Evolutionary conservation across 202 grass and related monocot genomes (phyloP), one percentile per base, ranked within the genome.

Genomic region (Tripidium arundinaceum): DNA sequence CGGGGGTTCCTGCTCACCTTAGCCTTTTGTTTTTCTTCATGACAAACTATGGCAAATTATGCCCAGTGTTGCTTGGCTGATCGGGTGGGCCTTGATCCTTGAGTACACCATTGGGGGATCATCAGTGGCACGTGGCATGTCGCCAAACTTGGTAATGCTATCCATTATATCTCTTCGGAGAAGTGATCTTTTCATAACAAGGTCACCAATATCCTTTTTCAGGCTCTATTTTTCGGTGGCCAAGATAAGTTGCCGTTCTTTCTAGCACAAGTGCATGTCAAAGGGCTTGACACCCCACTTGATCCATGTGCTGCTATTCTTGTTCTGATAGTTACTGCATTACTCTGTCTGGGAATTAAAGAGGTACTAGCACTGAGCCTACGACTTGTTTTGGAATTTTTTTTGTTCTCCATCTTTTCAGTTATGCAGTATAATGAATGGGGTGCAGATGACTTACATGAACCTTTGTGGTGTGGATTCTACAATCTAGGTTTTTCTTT

Each of bases 181-280:
- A 71, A 59, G 26, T 57, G 50, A 64, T 25, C 29, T 47, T 68
- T 80, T 26, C n/a, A 66, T 70, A 77, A 75, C 3, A 16, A 79
- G 19, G 62, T 46, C 4, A 60, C 55, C 65, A 26, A 8, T 61
- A 61, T 26, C 24, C 55, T 40, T 67, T 38, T 58, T 58, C 73
- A 94, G 95, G 88, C 88, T 70, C 71, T 94, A 43, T 93, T 94
- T 87, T 94, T 94, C 86, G 95, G 95, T 52, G 90, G n/a, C n/a
- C n/a, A n/a, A n/a, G 95, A n/a, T n/a, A n/a, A n/a, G n/a, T n/a
- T n/a, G n/a, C n/a, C n/a, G n/a, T n/a, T n/a, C n/a, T n/a, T n/a
- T n/a, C n/a, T n/a, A n/a, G n/a, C n/a, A n/a, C n/a, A n/a, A n/a
- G n/a, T n/a, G n/a, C n/a, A n/a, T n/a, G n/a, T n/a, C n/a, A n/a